Base-by-base conservation (phyloP, 2,329 filamentous ascomycete genomes). In the Alternaria triticina region DNA sequence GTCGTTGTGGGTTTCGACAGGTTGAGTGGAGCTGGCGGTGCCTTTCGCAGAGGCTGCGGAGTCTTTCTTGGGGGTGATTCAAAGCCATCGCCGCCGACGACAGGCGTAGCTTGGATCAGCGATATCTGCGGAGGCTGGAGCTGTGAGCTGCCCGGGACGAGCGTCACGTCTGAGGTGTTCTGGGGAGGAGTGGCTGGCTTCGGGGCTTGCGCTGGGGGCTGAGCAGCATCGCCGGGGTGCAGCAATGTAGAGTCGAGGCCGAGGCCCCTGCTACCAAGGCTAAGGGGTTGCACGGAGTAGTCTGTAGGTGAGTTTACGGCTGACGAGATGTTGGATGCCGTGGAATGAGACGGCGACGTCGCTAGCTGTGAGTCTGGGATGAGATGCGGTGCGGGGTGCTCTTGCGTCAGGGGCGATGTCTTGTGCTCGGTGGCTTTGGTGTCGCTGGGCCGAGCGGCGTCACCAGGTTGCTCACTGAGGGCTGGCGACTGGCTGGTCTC, bases 11-110 rank as follows among this genome's bases (percentile, higher is more conserved):
- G 76, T 64, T 82, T 82, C 22, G 85, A 86, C 23, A 98, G 84
- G 74, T 94, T 90, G 57, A 98, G 80, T 2, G 95, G 94, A 12
- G 93, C 92, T 50, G 95, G 95, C 3, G 94, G 94, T 6, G 90
- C 88, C 78, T 97, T 97, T 63, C 94, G 88, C 54, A 88, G 87
- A 13, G 90, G 71, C 55, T 78, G 74, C 20, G 70, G 51, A 43
- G 75, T 67, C 67, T 78, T 77, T 56, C 68, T 70, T 27, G 70
- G 69, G 40, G 79, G 77, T 23, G 77, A 70, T 11, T 79, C 76
- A 65, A 82, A 80, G 13, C 74, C 73, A 57, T 76, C 74, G 25
- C 76, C 70, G 45, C 79, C 79, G 36, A 81, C 58, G 7, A 77
- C 66, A 17, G 80, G 80, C 25, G 80, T 82, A 23, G 80, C 74